Evolutionary conservation across 2,329 filamentous ascomycete genomes (phyloP).

Genomic region (Talaromyces sp.): DNA sequence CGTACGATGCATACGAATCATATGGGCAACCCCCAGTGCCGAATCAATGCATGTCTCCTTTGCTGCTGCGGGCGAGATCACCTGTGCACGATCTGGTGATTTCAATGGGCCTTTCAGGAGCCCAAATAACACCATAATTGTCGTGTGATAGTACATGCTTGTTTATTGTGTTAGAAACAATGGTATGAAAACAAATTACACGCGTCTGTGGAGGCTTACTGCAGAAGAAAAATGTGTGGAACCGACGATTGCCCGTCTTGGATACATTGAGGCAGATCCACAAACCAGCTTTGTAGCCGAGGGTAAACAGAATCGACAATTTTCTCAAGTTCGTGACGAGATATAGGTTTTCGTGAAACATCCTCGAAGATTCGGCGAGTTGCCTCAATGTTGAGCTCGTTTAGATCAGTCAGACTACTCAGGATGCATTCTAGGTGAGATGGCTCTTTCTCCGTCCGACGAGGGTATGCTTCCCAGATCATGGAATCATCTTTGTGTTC

Average conservation of each 20-base stretch:
- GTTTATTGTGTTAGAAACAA: neutral
- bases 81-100: constrained; percentile 3
- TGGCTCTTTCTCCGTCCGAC: constrained; percentile 3
- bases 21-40: constrained; percentile 19
- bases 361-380: constrained; percentile 5
- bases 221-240: constrained; percentile 19
- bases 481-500: constrained; percentile 5
- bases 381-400: constrained; percentile 6
- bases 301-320: constrained; percentile 12
- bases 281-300: constrained; percentile 15
- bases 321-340: constrained; percentile 11
- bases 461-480: constrained; percentile 9
- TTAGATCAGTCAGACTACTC: constrained; percentile 7
- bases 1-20: constrained; percentile 20
- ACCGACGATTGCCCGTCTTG: constrained; percentile 7
- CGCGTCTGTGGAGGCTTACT: constrained; percentile 13
- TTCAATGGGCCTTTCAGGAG: constrained; percentile 12
- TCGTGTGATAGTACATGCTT: constrained; percentile 34
- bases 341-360: constrained; percentile 2
- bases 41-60: constrained; percentile 18
- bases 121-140: constrained; percentile 28
- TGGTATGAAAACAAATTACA: neutral
- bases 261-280: constrained; percentile 12
- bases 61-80: constrained; percentile 11
- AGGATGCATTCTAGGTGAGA: constrained; percentile 9